Conservation (phyloP, 352 stramenopile genomes). For the Phytophthora fragariaefolia region DNA sequence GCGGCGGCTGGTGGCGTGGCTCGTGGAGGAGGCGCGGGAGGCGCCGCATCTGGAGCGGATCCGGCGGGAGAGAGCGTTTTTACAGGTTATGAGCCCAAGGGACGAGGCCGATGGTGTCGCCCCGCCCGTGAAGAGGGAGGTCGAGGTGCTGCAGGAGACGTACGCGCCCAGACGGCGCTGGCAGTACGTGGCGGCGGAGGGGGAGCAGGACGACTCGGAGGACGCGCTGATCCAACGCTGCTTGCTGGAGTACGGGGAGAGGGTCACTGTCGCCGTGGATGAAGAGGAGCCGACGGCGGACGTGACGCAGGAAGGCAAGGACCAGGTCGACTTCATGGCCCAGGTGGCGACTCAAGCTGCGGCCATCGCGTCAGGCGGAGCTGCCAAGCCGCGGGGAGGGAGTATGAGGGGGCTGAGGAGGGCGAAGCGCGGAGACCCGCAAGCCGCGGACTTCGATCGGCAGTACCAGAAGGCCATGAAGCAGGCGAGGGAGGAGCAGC, state of each 20-base stretch:
- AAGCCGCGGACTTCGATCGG: constrained; percentile 57
- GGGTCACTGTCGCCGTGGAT: constrained; percentile 38
- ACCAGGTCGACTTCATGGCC: constrained; percentile 43
- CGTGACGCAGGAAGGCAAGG: not conserved
- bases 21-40: constrained; percentile 49
- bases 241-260: constrained; percentile 83
- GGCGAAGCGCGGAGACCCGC: constrained; percentile 25
- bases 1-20: constrained; percentile 54
- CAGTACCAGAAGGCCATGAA: constrained; percentile 67
- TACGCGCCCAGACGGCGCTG: constrained; percentile 55
- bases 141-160: constrained; percentile 44
- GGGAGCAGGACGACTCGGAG: constrained; percentile 46
- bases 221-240: constrained; percentile 82
- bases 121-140: constrained; percentile 50
- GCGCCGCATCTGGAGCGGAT: constrained; percentile 50
- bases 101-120: constrained; percentile 4
- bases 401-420: constrained; percentile 23
- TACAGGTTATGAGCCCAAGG: constrained; percentile 31
- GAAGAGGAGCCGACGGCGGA: constrained; percentile 25
- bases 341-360: constrained; percentile 60
- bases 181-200: constrained; percentile 42
- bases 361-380: constrained; percentile 37
- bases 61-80: constrained; percentile 36
- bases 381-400: constrained; percentile 10
- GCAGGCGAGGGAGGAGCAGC: constrained; percentile 60